Evolutionary conservation across 768 basidiomycete genomes (phyloP).

Genomic region (Hericium erinaceus): DNA sequence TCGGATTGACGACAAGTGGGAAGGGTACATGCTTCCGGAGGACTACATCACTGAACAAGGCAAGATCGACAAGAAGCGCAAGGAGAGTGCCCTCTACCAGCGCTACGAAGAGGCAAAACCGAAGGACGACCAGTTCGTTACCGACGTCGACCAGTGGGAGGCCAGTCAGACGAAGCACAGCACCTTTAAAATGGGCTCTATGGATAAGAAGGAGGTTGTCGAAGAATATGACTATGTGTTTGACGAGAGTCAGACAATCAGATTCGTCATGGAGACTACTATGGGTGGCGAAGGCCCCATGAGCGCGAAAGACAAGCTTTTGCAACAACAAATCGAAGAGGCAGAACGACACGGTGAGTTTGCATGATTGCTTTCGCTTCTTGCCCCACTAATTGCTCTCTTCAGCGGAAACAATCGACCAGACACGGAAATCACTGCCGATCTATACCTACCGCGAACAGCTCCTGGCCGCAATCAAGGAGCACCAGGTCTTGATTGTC

Average conservation of each 20-base stretch:
- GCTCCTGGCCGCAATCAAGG: conserved; percentile 78
- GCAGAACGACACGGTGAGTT: conserved; percentile 79
- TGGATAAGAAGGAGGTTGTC: conserved; percentile 77
- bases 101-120: conserved; percentile 92
- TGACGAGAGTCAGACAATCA: conserved; percentile 94
- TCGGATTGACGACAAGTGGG: conserved; percentile 90
- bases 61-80: conserved; percentile 95
- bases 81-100: conserved; percentile 83
- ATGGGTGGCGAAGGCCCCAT: conserved; percentile 59
- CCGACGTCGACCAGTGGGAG: conserved; percentile 98
- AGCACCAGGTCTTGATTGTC: conserved; percentile 93
- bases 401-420: conserved; percentile 80
- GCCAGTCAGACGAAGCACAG: conserved; percentile 83
- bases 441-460: conserved; percentile 86
- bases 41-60: conserved; percentile 98
- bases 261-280: conserved; percentile 81
- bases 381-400: neutral
- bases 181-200: conserved; percentile 82
- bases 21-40: conserved; percentile 94
- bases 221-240: conserved; percentile 97
- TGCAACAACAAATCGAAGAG: conserved; percentile 84
- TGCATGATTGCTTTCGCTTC: neutral
- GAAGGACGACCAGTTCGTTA: conserved; percentile 90
- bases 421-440: conserved; percentile 87
- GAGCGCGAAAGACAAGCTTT: conserved; percentile 75